Conservation (phyloP, 1,284 basidiomycete genomes). For the Microbotryomycetes sp. region DNA sequence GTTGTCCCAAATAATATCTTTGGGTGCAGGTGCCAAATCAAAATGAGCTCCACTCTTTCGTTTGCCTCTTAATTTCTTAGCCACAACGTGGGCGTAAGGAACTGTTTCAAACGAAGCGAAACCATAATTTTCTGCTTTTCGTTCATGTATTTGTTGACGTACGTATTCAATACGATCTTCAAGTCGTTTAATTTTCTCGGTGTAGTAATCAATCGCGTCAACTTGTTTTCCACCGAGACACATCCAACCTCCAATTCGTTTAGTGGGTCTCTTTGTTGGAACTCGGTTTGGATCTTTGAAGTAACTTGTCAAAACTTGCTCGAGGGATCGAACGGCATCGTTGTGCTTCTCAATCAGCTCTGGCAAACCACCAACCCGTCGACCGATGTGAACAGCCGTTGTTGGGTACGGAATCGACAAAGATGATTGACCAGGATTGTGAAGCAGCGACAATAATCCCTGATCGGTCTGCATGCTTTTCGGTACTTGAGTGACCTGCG, state of each 20-base stretch:
- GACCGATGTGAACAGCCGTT: conserved; percentile 73
- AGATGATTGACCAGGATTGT: background rate
- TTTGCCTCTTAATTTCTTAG: conserved; percentile 60
- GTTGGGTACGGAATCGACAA: conserved; percentile 65
- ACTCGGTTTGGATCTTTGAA: conserved; percentile 66
- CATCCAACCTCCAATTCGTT: conserved; percentile 62
- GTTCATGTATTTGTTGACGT: conserved; percentile 30
- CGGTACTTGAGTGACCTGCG: conserved; percentile 57
- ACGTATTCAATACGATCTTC: conserved; percentile 63
- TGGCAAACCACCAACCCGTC: conserved; percentile 65
- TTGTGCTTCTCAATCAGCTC: conserved; percentile 70
- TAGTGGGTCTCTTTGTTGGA: conserved; percentile 64
- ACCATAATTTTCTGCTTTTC: conserved; percentile 72
- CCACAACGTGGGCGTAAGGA: conserved; percentile 80
- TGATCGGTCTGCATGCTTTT: conserved; percentile 70
- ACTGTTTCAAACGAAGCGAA: conserved; percentile 82
- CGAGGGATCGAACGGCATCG: conserved; percentile 73
- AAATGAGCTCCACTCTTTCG: conserved; percentile 65
- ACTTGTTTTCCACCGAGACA: conserved; percentile 68
- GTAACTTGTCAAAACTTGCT: conserved; percentile 73
- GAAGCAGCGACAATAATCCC: conserved; percentile 50
- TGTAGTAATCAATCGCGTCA: conserved; percentile 69
- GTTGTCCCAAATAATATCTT: conserved; percentile 69
- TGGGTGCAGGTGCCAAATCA: conserved; percentile 68
- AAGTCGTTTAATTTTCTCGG: conserved; percentile 53